Evolutionary conservation across 306 rosid species (phyloP), one percentile per base, ranked within the genome.

Genomic region (Geum urbanum): DNA sequence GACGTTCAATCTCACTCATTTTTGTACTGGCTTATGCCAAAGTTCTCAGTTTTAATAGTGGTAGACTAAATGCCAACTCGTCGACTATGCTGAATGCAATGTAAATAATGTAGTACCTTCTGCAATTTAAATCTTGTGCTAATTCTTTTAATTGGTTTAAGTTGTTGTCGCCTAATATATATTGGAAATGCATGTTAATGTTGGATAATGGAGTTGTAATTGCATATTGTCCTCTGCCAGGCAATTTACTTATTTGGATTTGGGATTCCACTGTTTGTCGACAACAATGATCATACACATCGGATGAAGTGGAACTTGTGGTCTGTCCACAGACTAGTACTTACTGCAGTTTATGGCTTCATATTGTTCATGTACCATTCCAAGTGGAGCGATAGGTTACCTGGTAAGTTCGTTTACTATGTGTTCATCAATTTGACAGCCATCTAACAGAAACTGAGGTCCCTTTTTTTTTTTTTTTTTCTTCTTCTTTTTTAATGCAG

Each of bases 301-400:
- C 84, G 22, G 19, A 59, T 70, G 56, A 90, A 92, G 80, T 92
- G 98, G 98, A 76, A 83, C 85, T 77, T 92, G 86, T 92, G 92
- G 98, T 89, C 88, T 69, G 37, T 90, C 77, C 98, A 92, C 75
- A 87, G 79, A 79, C 84, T 92, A 69, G 67, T 88, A 50, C 86
- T 90, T 6, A 85, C 97, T 41, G 77, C 83, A 51, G 84, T 85
- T 44, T 92, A 92, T 75, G 91, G 90, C 63, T 60, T 78, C 71
- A 86, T 88, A 76, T 70, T 92, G 84, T 85, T 82, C 79, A 88
- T 92, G 90, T 92, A 90, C 75, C 95, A 92, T 79, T 92, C 98
- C 76, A 88, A 80, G 78, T 90, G 96, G 95, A 88, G 90, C 73
- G 96, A 92, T 57, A 85, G 92, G 77, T 79, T 92, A 76, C 98